Evolutionary conservation across 441 rosid genomes (phyloP), one percentile per base, ranked within the genome.

Genomic region (Hura crepitans): DNA sequence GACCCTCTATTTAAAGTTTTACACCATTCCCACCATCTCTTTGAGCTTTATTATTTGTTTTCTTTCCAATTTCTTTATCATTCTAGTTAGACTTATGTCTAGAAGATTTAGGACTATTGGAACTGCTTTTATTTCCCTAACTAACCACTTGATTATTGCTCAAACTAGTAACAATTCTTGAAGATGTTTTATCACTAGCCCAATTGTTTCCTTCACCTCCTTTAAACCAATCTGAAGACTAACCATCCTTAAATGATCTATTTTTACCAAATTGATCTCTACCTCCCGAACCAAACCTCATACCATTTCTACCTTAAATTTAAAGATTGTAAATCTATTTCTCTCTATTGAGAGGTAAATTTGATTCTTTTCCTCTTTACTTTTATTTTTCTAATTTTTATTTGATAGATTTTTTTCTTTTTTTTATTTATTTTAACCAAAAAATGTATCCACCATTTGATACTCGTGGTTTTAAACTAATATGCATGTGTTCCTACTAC

Each of bases 201-300:
- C 79, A 72, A 67, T 66, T 65, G 70, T 59, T 60, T 68, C 62
- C 72, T 70, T 66, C 58, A 74, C 65, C 68, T 46, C 71, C 81
- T 56, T 22, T 69, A 20, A 70, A 58, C 77, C 75, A 77, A 56
- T 65, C 76, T 61, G 71, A 69, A 73, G 83, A 75, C 60, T 58
- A 78, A 68, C 68, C 78, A 14, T 42, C 77, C 28, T 76, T 72
- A 68, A 76, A 82, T 15, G 85, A 78, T 74, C 84, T 82, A 75
- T 85, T 86, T 67, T 80, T 69, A 58, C 85, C 89, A 85, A 62
- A 85, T 47, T 82, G 83, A 35, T 8, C 82, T 72, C 83, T 75
- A 54, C 79, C 83, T 62, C 90, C 90, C 68, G 75, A 68, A 53
- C 79, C 80, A 70, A n/a, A n/a, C n/a, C n/a, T n/a, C n/a, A n/a